These are phyloP conservation scores for Austroboletus rostrupii DNA, from an alignment of 1,284 basidiomycete species.

Conservation along the genomic window DNA sequence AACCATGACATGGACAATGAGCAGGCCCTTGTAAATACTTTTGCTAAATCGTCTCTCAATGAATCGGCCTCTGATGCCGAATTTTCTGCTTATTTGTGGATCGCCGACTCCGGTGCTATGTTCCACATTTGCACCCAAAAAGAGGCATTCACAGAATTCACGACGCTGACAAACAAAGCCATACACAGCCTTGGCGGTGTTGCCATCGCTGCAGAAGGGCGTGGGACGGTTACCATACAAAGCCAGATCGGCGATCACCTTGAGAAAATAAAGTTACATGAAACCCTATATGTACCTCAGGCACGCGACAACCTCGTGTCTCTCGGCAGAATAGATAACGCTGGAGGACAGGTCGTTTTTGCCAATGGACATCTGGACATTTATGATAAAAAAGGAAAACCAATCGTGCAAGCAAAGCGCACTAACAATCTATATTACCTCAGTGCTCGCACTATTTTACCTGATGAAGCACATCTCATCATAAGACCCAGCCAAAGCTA, in stretches of 20 bases:
- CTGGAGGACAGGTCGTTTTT: background rate
- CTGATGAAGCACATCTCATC: background rate
- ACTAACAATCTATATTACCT: background rate
- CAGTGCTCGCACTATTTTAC: background rate
- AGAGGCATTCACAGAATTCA: background rate
- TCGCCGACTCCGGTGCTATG: background rate
- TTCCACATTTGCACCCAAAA: background rate
- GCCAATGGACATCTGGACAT: background rate
- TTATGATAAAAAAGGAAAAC: too few relatives aligned
- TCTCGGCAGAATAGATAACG: too few relatives aligned
- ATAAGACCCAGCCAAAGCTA: background rate
- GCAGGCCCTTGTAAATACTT: too few relatives aligned
- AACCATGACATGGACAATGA: too few relatives aligned
- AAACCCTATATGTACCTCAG: too few relatives aligned
- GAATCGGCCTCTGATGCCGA: too few relatives aligned
- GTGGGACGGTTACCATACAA: background rate
- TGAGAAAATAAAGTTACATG: too few relatives aligned
- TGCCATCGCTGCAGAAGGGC: background rate
- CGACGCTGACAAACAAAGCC: background rate
- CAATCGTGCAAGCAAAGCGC: background rate
- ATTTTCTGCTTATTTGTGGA: slow-evolving; percentile 7
- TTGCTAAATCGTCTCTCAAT: too few relatives aligned
- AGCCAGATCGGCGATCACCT: background rate
- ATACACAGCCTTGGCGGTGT: background rate
- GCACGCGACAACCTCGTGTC: too few relatives aligned